Evolutionary conservation across 768 basidiomycete genomes (phyloP).

Genomic region (Cyathus striatus): DNA sequence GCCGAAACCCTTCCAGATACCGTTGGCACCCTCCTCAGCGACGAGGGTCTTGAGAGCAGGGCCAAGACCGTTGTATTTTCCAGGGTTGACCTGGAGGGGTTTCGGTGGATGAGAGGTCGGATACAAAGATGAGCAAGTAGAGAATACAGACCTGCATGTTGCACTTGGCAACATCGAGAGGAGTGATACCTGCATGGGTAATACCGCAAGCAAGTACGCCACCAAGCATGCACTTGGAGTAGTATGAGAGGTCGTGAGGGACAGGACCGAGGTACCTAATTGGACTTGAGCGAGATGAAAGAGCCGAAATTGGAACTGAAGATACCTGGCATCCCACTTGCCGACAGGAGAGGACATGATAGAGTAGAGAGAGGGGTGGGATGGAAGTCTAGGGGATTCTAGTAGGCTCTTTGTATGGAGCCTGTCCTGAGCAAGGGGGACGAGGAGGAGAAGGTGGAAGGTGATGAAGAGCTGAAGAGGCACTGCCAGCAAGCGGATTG

Average conservation of each 20-base stretch:
- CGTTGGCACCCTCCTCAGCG: constrained; percentile 76
- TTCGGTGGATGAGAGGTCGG: not conserved
- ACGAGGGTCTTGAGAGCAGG: constrained; percentile 60
- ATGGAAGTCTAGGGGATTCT: constrained; percentile 22
- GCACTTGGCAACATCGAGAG: constrained; percentile 85
- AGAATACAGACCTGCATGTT: constrained; percentile 76
- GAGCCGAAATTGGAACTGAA: constrained; percentile 2
- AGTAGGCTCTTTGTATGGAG: constrained; percentile 8
- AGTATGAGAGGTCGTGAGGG: constrained; percentile 71
- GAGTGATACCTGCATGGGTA: constrained; percentile 85
- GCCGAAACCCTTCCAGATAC: constrained; percentile 94
- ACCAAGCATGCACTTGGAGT: constrained; percentile 83
- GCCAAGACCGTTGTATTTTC: constrained; percentile 66
- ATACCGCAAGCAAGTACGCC: constrained; percentile 84
- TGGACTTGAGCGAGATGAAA: constrained; percentile 19
- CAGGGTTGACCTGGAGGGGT: constrained; percentile 60
- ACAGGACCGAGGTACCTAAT: constrained; percentile 66
- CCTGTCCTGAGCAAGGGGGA: constrained; percentile 1
- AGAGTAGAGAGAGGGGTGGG: constrained; percentile 20
- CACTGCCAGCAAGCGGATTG: constrained; percentile 16
- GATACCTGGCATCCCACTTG: constrained; percentile 76
- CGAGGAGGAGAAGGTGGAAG: constrained; percentile 8
- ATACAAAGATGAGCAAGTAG: too few species aligned
- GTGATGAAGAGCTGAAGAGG: too few species aligned
- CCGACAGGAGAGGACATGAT: constrained; percentile 47